Evolutionary conservation across 1,284 basidiomycete genomes (phyloP).

Genomic region (Neolentinus lepideus): DNA sequence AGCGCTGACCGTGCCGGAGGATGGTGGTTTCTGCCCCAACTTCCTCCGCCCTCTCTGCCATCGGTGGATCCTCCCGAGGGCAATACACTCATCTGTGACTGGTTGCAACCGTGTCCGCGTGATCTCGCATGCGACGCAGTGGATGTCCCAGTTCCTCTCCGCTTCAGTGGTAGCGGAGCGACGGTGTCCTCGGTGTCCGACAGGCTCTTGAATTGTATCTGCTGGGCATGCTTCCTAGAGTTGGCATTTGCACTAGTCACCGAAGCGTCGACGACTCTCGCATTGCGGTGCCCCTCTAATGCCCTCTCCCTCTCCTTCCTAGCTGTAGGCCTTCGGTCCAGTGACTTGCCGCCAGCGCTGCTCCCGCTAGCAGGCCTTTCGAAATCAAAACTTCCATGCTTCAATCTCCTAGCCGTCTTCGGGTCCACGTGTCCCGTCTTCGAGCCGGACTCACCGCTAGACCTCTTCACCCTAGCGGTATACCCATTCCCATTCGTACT

Average conservation of each 20-base stretch:
- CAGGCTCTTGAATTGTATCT: background rate
- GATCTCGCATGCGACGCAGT: background rate
- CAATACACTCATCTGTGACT: slow-evolving; percentile 4
- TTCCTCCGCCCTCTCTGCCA: background rate
- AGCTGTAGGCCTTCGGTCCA: background rate
- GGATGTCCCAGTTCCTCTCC: background rate
- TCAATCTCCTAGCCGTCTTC: slow-evolving; percentile 27
- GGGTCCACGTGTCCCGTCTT: slow-evolving; percentile 24
- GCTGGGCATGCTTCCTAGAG: background rate
- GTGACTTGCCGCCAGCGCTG: background rate
- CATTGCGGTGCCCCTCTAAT: background rate
- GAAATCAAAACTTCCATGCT: slow-evolving; percentile 69
- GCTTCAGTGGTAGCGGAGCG: background rate
- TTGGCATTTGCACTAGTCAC: background rate
- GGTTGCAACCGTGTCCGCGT: background rate
- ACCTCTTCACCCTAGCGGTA: background rate
- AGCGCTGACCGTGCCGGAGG: background rate
- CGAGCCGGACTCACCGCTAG: slow-evolving; percentile 12
- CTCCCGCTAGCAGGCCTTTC: slow-evolving; percentile 37
- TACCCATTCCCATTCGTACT: background rate
- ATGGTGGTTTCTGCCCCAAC: background rate
- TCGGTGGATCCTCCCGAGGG: background rate
- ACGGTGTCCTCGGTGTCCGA: background rate
- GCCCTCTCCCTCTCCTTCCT: background rate
- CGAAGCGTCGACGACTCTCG: background rate